Base-by-base conservation (phyloP, 1,284 basidiomycete species). In the Tremellales sp. region DNA sequence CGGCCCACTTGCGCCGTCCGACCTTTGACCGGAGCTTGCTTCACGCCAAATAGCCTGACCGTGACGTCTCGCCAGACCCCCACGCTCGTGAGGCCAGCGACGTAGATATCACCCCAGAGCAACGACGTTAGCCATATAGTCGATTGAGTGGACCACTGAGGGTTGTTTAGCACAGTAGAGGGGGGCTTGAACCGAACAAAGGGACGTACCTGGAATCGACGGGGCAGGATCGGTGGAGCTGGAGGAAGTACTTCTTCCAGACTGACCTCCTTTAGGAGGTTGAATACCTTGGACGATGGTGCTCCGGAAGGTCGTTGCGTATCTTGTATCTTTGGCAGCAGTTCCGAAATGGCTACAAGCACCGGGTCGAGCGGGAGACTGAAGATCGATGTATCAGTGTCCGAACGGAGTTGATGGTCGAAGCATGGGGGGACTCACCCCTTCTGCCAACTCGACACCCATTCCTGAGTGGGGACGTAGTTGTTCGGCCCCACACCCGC, bases 381-480 rank as follows among this genome's bases (percentile, higher is more conserved):
- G 39, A 23, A 8, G 23, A 4, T 23, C 13, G 33, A 36, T 15
- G 33, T n/a, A n/a, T n/a, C n/a, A n/a, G n/a, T n/a, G n/a, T n/a
- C n/a, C n/a, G 13, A 21, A 36, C 7, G 19, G 11, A 36, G 17
- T 2, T 26, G 25, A 26, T 23, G 31, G 31, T 4, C 29, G 29
- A 31, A 15, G 15, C 29, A 15, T 31, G 29, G 15, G 44, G 39
- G 15, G 7, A 61, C 69, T 57, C 46, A 68, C 68, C 72, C 73
- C 49, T 74, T 74, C 39, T 65, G 54, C 76, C 83, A 68, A 33
- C 66, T 69, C 24, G 71, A 65, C 52, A 89, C 89, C 90, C 92
- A 97, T 81, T 89, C 89, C 67, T 94, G 88, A 2, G 89, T 93
- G 6, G 92, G 90, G 3, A 91, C 79, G 71, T 94, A 97, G 1